Conservation (phyloP, 305 asterid species). For the Striga hermonthica region DNA sequence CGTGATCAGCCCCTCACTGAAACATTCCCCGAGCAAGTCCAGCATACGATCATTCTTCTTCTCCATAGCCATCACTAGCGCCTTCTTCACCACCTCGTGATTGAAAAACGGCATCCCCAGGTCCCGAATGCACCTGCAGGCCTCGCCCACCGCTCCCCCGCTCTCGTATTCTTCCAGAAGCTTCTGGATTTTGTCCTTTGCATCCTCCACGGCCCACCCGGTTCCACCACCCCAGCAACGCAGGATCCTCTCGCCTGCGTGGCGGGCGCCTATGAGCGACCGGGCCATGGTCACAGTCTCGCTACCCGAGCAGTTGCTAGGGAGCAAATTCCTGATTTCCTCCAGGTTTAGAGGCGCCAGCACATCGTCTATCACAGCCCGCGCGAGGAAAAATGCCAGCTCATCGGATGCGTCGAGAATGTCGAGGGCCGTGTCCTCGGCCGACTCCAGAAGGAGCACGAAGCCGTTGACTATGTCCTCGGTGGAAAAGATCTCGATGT, state of each 20-base stretch:
- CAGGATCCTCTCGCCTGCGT: slow-evolving; percentile 97
- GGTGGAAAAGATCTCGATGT: slow-evolving; percentile 75
- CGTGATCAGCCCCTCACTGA: slow-evolving; percentile 81
- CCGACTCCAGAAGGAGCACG: slow-evolving; percentile 77
- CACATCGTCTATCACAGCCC: slow-evolving; percentile 88
- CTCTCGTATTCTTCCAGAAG: slow-evolving; percentile 94
- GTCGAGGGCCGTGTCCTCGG: slow-evolving; percentile 93
- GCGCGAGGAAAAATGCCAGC: slow-evolving; percentile 78
- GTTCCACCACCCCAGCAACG: slow-evolving; percentile 99
- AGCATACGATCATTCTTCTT: slow-evolving; percentile 91
- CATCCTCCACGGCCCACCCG: slow-evolving; percentile 99
- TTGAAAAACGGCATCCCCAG: slow-evolving; percentile 89
- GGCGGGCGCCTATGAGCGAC: slow-evolving; percentile 80
- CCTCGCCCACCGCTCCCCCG: slow-evolving; percentile 77
- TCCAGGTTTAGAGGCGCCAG: slow-evolving; percentile 84
- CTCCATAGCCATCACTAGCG: slow-evolving; percentile 98
- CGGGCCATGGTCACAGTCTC: slow-evolving; percentile 77
- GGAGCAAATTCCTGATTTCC: slow-evolving; percentile 60
- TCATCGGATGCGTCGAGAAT: slow-evolving; percentile 84
- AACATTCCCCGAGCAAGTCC: slow-evolving; percentile 72
- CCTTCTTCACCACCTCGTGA: slow-evolving; percentile 94
- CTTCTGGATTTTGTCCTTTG: slow-evolving; percentile 91
- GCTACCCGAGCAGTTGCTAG: slow-evolving; percentile 68
- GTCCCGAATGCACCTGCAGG: slow-evolving; percentile 90
- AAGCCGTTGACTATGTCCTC: slow-evolving; percentile 87